Percentiles rank a stretch among this genome's conserved stretches.
These are phyloP conservation scores for Neofusicoccum laricinum DNA, from an alignment of 2,329 filamentous ascomycete species.

Conservation along the genomic window DNA sequence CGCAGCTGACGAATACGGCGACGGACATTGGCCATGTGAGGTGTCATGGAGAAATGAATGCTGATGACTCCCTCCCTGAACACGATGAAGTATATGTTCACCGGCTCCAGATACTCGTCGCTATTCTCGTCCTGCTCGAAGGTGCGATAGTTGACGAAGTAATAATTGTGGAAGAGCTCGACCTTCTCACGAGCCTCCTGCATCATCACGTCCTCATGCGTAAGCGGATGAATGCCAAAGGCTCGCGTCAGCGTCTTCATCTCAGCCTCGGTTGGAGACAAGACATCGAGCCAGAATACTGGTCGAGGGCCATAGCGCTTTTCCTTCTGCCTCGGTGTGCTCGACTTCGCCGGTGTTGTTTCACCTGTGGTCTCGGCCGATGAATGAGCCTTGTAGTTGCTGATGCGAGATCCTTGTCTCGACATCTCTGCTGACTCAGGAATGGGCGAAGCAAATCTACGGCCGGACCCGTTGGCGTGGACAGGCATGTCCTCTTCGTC, in stretches of 20 bases:
- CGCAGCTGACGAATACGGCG: constrained; percentile 88
- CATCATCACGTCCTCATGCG: constrained; percentile 94
- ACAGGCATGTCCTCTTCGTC: constrained; percentile 56
- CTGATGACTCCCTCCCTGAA: constrained; percentile 94
- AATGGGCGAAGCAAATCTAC: background rate
- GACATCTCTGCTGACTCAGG: background rate
- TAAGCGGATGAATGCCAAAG: constrained; percentile 94
- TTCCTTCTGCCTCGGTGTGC: constrained; percentile 29
- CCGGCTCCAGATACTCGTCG: constrained; percentile 87
- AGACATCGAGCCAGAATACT: constrained; percentile 94
- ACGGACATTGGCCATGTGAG: constrained; percentile 93
- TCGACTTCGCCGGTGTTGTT: constrained; percentile 44
- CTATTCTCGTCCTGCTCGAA: constrained; percentile 93
- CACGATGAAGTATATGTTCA: constrained; percentile 97
- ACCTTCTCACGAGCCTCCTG: constrained; percentile 98
- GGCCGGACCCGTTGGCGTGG: background rate
- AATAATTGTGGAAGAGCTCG: constrained; percentile 94
- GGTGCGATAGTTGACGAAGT: constrained; percentile 97
- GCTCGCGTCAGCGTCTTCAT: constrained; percentile 92
- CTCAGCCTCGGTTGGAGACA: constrained; percentile 86
- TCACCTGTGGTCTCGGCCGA: constrained; percentile 45
- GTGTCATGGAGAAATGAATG: constrained; percentile 96
- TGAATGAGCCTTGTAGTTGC: constrained; percentile 25
- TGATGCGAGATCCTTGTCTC: constrained; percentile 9
- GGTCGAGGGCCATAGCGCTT: constrained; percentile 70